phyloP scores from a whole-genome alignment of 2,329 filamentous ascomycete species.

The Chaetomium sp. region DNA sequence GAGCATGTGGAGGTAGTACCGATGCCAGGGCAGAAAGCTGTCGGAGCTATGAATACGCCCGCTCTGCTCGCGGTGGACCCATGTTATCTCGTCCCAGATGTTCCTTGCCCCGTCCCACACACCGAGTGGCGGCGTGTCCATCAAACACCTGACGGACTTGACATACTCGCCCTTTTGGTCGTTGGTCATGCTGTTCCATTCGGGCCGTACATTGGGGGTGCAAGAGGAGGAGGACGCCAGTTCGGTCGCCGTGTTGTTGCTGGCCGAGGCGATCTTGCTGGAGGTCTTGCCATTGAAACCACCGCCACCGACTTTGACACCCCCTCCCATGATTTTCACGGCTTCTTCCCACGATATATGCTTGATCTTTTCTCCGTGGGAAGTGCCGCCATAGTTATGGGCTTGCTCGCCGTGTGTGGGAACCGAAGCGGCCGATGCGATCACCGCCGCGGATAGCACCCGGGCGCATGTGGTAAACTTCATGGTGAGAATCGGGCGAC shows the following conservation, averaged over 20 bases:
- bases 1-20: constrained; percentile 14
- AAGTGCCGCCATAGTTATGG: background rate
- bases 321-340: constrained; percentile 4
- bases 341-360: constrained; percentile 14
- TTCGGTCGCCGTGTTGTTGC: background rate
- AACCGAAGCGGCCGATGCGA: constrained; percentile 1
- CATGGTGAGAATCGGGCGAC: background rate
- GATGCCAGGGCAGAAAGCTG: constrained; percentile 11
- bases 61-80: constrained; percentile 5
- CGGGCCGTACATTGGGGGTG: constrained; percentile 1
- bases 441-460: constrained; percentile 1
- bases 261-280: background rate
- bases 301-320: background rate
- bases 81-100: constrained; percentile 15
- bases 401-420: background rate
- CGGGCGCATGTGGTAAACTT: constrained; percentile 3
- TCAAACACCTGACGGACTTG: constrained; percentile 5
- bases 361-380: background rate
- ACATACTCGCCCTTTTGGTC: constrained; percentile 1
- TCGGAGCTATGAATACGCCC: constrained; percentile 5
- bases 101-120: constrained; percentile 7
- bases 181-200: constrained; percentile 12
- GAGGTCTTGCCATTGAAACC: background rate
- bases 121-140: background rate
- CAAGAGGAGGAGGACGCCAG: background rate